Evolutionary conservation across 1,284 basidiomycete species (phyloP).

Genomic region (Papiliotrema flavescens): DNA sequence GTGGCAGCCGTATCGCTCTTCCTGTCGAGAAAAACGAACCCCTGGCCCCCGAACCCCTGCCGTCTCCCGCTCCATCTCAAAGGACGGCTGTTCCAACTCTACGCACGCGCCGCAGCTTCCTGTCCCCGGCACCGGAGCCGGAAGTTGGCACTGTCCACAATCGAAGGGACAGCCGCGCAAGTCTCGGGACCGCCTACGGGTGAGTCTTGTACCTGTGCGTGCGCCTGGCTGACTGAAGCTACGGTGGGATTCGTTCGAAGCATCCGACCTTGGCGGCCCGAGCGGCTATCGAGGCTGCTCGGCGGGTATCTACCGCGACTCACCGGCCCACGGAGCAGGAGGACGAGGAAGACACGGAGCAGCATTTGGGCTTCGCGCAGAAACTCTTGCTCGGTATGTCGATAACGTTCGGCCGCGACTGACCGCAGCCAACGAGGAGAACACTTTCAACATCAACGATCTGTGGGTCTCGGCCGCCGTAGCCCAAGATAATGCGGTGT

Average conservation of each 20-base stretch:
- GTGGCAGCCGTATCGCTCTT: conserved; percentile 71
- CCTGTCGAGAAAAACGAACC: conserved; percentile 63
- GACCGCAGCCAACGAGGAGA: conserved; percentile 47
- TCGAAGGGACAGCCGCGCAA: conserved; percentile 40
- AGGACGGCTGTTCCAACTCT: conserved; percentile 24
- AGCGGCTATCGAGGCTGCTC: conserved; percentile 45
- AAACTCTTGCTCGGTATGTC: conserved; percentile 65
- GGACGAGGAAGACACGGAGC: conserved; percentile 27
- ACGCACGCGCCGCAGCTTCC: conserved; percentile 12
- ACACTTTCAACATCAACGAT: conserved; percentile 50
- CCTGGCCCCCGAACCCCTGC: conserved; percentile 16
- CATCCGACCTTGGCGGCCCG: conserved; percentile 48
- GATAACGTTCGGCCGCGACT: neutral
- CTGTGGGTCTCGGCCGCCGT: conserved; percentile 51
- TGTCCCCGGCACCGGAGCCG: conserved; percentile 20
- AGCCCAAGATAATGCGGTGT: conserved; percentile 49
- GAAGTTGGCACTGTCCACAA: conserved; percentile 11
- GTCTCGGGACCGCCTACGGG: conserved; percentile 45
- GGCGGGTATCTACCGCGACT: conserved; percentile 37
- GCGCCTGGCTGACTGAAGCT: conserved; percentile 28
- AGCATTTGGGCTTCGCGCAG: conserved; percentile 70
- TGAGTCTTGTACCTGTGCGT: conserved; percentile 15
- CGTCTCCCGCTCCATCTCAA: conserved; percentile 27
- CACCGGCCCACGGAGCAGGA: conserved; percentile 17
- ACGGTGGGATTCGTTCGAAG: conserved; percentile 49